Conservation (phyloP, 257 asterid species). For the Solanum gandarillasii region DNA sequence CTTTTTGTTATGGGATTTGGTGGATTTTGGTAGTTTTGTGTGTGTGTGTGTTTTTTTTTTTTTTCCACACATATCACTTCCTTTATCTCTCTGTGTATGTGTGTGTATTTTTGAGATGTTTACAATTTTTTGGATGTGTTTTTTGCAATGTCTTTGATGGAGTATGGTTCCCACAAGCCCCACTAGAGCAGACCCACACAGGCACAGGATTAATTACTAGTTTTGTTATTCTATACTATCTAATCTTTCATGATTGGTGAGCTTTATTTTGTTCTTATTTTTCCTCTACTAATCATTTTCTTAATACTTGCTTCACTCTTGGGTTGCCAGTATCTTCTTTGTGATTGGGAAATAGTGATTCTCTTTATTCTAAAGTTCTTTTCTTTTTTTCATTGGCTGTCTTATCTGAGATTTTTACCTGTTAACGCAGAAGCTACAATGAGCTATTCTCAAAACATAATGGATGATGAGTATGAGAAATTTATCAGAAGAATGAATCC, state of each 20-base stretch:
- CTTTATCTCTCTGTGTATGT: background rate
- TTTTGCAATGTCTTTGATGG: background rate
- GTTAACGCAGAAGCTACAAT: conserved; percentile 34
- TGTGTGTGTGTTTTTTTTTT: background rate
- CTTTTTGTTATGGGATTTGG: background rate
- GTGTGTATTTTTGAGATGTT: background rate
- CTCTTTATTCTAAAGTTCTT: conserved; percentile 3
- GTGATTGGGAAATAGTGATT: conserved; percentile 35
- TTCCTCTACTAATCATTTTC: background rate
- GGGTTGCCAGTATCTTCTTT: conserved; percentile 26
- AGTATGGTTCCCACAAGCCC: background rate
- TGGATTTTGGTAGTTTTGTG: background rate
- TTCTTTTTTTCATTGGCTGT: conserved; percentile 4
- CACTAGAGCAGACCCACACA: background rate
- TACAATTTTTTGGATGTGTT: background rate
- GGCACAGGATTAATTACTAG: background rate
- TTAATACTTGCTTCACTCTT: conserved; percentile 16
- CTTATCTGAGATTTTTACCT: conserved; percentile 8
- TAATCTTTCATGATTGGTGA: background rate
- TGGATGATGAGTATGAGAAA: conserved; percentile 94
- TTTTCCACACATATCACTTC: background rate
- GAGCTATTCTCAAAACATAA: conserved; percentile 41
- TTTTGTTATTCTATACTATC: background rate
- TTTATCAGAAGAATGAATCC: conserved; percentile 91
- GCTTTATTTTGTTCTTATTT: background rate